A percentile compares a stretch with the other conserved stretches of the same genome.
phyloP scores from a whole-genome alignment of 305 asterid species.

The Galium porrigens region DNA sequence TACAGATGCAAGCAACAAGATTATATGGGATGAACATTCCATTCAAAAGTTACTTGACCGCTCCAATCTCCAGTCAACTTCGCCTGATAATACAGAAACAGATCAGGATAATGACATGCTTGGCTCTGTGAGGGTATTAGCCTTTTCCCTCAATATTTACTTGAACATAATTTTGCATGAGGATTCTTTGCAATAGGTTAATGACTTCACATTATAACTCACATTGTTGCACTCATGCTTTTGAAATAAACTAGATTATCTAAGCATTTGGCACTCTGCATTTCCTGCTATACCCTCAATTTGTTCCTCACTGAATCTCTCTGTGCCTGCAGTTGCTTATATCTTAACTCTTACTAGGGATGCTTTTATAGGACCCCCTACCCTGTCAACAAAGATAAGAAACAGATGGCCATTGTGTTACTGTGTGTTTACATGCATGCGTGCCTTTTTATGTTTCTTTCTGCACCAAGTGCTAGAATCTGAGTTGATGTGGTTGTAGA shows the following conservation, averaged over 20 bases:
- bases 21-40: conserved; percentile 77
- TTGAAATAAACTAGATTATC: not conserved
- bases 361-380: not conserved
- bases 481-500: not conserved
- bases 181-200: not conserved
- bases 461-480: not conserved
- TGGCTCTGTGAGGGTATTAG: conserved; percentile 80
- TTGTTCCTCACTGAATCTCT: not conserved
- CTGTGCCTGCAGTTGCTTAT: not conserved
- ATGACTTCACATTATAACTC: not conserved
- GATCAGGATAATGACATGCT: conserved; percentile 81
- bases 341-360: not conserved
- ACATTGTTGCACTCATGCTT: not conserved
- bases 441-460: not conserved
- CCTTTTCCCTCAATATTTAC: not conserved
- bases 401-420: not conserved
- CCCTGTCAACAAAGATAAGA: not conserved
- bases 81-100: conserved; percentile 56
- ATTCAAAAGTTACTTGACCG: conserved; percentile 83
- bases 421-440: not conserved
- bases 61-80: conserved; percentile 55
- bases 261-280: not conserved
- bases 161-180: conserved; percentile 12
- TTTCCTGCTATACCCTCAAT: not conserved
- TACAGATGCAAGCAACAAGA: conserved; percentile 60